Evolutionary conservation across 345 rosid species (phyloP).

Genomic region (Eucalyptus viminalis): DNA sequence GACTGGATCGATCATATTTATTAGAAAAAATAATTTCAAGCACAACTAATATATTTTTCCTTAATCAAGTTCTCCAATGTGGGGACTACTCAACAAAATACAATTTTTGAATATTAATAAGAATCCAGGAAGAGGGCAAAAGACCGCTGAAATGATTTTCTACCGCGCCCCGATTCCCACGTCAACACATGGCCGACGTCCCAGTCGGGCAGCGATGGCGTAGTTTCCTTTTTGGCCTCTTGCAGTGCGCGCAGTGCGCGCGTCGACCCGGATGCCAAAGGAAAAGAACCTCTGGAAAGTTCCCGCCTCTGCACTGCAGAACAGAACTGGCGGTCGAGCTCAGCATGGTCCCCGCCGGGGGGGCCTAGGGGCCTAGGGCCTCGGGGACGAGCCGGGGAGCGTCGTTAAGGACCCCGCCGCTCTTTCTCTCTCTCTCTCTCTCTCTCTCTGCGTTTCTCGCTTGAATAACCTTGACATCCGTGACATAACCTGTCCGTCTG

Average conservation of each 20-base stretch:
- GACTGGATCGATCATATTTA: fast-evolving
- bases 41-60: not conserved
- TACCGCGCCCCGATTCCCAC: not conserved
- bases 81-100: not conserved
- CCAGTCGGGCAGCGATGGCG: not conserved
- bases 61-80: not conserved
- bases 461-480: not conserved
- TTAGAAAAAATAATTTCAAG: not conserved
- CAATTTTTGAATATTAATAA: not conserved
- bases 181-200: not conserved
- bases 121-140: not conserved
- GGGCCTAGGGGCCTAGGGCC: not conserved
- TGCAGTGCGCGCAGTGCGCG: not conserved
- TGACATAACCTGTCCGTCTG: not conserved
- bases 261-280: not conserved
- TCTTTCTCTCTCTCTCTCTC: not conserved
- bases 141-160: not conserved
- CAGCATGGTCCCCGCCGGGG: not conserved
- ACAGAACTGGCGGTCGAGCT: not conserved
- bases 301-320: not conserved
- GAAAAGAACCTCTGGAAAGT: not conserved
- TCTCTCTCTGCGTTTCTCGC: not conserved
- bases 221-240: not conserved
- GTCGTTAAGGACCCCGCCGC: not conserved
- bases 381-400: not conserved